Conservation (phyloP, 2,329 filamentous ascomycete genomes). For the Parastagonospora nodorum region DNA sequence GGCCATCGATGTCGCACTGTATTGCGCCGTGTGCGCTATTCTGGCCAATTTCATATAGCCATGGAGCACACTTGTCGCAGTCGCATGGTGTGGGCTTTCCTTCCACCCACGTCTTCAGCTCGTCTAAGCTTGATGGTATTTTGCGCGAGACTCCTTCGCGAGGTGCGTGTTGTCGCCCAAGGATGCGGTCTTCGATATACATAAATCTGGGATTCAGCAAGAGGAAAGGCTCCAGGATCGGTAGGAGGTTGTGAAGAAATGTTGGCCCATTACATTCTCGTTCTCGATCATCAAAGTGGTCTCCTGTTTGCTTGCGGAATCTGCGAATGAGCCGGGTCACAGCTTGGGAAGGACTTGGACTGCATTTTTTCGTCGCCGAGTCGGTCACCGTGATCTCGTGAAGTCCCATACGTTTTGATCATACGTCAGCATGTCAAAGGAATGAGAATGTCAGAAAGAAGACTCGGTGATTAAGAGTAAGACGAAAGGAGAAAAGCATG, state of each 20-base stretch:
- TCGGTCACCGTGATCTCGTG: background rate
- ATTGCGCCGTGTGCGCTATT: conserved; percentile 14
- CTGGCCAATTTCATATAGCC: conserved; percentile 12
- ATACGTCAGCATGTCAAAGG: background rate
- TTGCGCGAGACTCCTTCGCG: background rate
- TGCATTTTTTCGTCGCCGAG: conserved; percentile 7
- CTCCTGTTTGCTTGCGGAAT: background rate
- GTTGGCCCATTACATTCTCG: conserved; percentile 14
- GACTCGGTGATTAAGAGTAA: background rate
- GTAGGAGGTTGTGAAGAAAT: conserved; percentile 15
- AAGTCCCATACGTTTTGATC: background rate
- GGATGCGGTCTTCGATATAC: conserved; percentile 19
- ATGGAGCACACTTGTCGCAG: conserved; percentile 19
- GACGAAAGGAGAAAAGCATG: background rate
- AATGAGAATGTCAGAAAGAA: background rate
- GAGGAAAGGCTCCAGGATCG: conserved; percentile 18
- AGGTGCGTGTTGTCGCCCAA: conserved; percentile 6
- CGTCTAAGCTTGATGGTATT: conserved; percentile 3
- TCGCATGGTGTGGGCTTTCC: conserved; percentile 8
- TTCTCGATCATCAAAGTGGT: background rate
- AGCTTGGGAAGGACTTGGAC: conserved; percentile 9
- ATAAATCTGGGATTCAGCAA: conserved; percentile 17
- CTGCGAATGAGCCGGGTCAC: conserved; percentile 9
- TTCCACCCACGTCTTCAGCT: conserved; percentile 7
- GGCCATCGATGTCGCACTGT: background rate